A percentile compares a stretch with the other conserved stretches of the same genome.
phyloP scores from a whole-genome alignment of 495 filamentous ascomycete species.

The Aspergillus hancockii region DNA sequence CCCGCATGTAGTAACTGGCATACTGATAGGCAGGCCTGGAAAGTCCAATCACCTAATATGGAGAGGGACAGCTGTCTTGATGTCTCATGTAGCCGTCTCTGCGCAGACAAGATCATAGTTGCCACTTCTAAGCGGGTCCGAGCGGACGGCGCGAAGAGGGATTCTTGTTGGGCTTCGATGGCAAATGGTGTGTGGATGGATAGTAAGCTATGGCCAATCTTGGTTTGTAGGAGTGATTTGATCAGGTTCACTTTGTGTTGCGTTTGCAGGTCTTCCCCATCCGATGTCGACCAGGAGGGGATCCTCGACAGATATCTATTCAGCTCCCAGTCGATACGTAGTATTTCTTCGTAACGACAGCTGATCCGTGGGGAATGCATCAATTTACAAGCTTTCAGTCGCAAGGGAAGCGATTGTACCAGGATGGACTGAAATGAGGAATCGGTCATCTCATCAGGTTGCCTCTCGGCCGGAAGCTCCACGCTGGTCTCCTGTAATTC shows the following conservation, averaged over 20 bases:
- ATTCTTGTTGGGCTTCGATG: conserved; percentile 37
- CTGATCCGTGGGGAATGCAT: conserved; percentile 47
- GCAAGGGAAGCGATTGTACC: conserved; percentile 35
- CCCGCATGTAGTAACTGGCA: conserved; percentile 38
- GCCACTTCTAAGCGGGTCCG: conserved; percentile 41
- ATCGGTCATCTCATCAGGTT: conserved; percentile 38
- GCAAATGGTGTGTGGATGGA: conserved; percentile 48
- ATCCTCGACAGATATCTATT: conserved; percentile 38
- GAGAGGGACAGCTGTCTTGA: conserved; percentile 39
- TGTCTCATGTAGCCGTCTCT: conserved; percentile 36
- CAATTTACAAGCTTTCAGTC: conserved; percentile 37
- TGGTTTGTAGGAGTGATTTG: conserved; percentile 39
- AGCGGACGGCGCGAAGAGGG: conserved; percentile 41
- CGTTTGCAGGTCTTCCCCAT: conserved; percentile 24
- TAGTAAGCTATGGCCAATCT: conserved; percentile 37
- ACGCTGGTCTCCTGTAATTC: conserved; percentile 40
- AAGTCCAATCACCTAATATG: conserved; percentile 42
- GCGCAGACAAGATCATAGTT: conserved; percentile 40
- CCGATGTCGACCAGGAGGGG: conserved; percentile 31
- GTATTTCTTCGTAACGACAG: conserved; percentile 49
- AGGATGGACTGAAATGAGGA: conserved; percentile 39
- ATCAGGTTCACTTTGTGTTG: conserved; percentile 36
- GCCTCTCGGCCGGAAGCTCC: conserved; percentile 32
- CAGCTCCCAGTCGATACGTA: conserved; percentile 43
- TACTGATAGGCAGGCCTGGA: conserved; percentile 41